Conservation (phyloP, 768 basidiomycete species). For the Cantharellus anzutake region DNA sequence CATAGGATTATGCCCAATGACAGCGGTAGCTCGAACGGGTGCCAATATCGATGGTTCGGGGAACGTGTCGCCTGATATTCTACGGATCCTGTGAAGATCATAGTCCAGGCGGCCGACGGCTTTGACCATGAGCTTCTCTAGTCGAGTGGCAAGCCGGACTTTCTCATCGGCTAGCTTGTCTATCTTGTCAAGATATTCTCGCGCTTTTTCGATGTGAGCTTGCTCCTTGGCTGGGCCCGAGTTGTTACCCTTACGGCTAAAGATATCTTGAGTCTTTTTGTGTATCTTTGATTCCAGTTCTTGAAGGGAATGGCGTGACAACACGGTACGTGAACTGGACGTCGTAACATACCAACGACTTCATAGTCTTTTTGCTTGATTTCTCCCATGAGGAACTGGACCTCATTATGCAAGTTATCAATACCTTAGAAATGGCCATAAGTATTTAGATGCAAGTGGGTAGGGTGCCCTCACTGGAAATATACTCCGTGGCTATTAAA, state of each 20-base stretch:
- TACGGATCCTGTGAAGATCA: conserved; percentile 18
- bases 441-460: background rate
- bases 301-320: background rate
- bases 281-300: conserved; percentile 2
- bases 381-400: conserved; percentile 10
- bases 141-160: conserved; percentile 5
- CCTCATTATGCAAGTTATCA: conserved; percentile 9
- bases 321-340: background rate
- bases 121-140: conserved; percentile 4
- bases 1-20: background rate
- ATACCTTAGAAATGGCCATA: background rate
- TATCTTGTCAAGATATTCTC: conserved; percentile 8
- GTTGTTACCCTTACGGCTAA: background rate
- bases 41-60: background rate
- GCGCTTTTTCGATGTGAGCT: conserved; percentile 1
- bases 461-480: background rate
- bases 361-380: conserved; percentile 8
- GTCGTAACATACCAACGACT: conserved; percentile 3
- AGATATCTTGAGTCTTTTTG: background rate
- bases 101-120: conserved; percentile 30
- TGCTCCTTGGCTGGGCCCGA: conserved; percentile 4
- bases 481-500: background rate
- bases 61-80: conserved; percentile 1
- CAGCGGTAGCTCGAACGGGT: background rate
- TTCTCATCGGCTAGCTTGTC: conserved; percentile 9